Evolutionary conservation across 139 green algal species (phyloP).

Genomic region (Pleodorina starrii): DNA sequence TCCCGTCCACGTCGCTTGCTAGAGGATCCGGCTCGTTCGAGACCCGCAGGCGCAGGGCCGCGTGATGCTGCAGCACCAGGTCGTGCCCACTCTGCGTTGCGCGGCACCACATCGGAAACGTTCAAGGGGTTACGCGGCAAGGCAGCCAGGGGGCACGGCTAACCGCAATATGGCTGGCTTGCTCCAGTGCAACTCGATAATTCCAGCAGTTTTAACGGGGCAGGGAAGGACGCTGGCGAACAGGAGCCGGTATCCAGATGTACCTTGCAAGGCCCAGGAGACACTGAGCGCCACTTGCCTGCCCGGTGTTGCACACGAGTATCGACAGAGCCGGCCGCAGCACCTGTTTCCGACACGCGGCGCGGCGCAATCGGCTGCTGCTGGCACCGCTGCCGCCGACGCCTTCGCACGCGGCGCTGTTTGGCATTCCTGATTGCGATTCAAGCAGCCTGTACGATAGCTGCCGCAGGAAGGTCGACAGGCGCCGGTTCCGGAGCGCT

Average conservation of each 20-base stretch:
- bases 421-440: no score
- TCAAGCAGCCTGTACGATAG: neutral
- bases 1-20: neutral
- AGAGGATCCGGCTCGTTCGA: neutral
- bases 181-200: no score
- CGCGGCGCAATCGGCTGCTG: no score
- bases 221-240: no score
- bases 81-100: neutral
- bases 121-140: no score
- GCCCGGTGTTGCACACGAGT: conserved; percentile 18
- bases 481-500: neutral
- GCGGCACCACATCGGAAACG: no score
- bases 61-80: conserved; percentile 11
- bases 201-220: no score
- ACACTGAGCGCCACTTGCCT: no score
- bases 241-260: no score
- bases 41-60: neutral
- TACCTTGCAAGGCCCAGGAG: no score
- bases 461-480: neutral
- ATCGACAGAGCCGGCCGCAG: neutral
- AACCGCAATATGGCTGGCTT: no score
- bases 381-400: neutral
- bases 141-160: no score
- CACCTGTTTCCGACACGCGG: neutral
- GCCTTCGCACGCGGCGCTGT: neutral